Evolutionary conservation across 257 asterid genomes (phyloP).

Genomic region (Jacaranda copaia): DNA sequence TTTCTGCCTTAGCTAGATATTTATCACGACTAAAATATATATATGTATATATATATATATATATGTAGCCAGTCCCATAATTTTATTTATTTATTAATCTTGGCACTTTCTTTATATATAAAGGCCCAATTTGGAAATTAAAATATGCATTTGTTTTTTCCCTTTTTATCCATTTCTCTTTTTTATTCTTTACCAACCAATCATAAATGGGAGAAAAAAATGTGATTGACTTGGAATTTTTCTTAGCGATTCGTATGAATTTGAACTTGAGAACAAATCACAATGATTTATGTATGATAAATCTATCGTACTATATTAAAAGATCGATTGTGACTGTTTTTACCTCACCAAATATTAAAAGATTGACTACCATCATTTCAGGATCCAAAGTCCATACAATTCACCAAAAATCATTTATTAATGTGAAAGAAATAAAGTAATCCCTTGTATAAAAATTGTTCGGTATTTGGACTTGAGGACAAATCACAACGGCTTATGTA

Average conservation of each 20-base stretch:
- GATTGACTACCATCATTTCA: no score
- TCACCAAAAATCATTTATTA: no score
- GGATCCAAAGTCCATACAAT: no score
- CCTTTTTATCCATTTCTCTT: neutral
- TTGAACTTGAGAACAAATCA: no score
- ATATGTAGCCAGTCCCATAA: neutral
- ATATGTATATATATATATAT: neutral
- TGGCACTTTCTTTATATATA: conserved; percentile 11
- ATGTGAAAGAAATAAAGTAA: no score
- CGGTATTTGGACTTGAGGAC: no score
- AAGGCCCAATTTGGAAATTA: neutral
- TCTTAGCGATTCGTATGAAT: neutral
- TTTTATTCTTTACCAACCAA: neutral
- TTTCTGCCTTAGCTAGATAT: conserved; percentile 23
- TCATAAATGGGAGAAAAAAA: neutral
- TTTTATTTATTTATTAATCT: neutral
- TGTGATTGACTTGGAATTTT: neutral
- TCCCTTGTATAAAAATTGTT: no score
- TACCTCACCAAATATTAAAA: no score
- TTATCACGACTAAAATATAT: neutral
- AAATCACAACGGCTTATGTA: no score
- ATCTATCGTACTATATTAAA: no score
- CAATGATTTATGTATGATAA: no score
- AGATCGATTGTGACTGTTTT: no score
- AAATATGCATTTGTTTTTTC: neutral